phyloP scores from a whole-genome alignment of 768 basidiomycete species.

The Xerocomus potaroensis region DNA sequence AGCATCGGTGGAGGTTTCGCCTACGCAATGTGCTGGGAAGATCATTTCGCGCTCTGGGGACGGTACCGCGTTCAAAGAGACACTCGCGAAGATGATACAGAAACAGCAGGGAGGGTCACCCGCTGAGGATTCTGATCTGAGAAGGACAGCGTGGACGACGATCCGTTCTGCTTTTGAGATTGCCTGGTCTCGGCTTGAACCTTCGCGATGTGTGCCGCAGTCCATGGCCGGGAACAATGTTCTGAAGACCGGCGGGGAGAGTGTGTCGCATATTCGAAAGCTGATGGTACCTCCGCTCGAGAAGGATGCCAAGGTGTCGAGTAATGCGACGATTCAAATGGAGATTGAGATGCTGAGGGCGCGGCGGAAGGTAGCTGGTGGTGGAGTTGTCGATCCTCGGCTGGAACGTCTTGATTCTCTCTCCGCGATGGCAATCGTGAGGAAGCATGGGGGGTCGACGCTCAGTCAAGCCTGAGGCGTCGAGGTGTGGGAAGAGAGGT shows the following conservation, averaged over 20 bases:
- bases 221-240: background rate
- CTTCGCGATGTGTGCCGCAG: background rate
- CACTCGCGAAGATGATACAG: background rate
- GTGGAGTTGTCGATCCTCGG: background rate
- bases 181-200: background rate
- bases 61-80: too few species aligned
- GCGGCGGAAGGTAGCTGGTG: slow-evolving; percentile 1
- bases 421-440: background rate
- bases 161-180: background rate
- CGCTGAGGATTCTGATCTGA: background rate
- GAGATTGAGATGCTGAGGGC: slow-evolving; percentile 8
- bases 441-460: background rate
- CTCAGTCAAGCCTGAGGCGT: background rate
- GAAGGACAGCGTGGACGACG: background rate
- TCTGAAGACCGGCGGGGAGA: background rate
- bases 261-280: background rate
- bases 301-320: background rate
- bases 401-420: background rate
- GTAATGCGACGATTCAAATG: background rate
- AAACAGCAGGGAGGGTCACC: background rate
- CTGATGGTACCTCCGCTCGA: slow-evolving; percentile 6
- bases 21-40: background rate
- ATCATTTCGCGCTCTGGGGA: background rate
- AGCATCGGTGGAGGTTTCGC: background rate
- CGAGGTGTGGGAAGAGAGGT: background rate